Percentiles rank a stretch among this genome's conserved stretches.
Evolutionary conservation across 768 basidiomycete species (phyloP).

Genomic region (Cystoderma amianthinum): DNA sequence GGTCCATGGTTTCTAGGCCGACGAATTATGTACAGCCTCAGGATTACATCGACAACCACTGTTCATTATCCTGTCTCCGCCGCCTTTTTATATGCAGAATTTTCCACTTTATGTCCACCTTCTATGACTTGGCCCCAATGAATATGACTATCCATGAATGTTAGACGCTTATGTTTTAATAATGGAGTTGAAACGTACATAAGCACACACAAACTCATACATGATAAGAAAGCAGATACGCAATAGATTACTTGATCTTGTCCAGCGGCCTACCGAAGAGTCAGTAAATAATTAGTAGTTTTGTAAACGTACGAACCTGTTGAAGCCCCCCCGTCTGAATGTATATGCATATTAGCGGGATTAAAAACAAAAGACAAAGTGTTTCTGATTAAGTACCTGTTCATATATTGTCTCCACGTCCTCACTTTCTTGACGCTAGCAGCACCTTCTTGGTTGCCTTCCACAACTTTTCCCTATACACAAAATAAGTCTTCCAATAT

Average conservation of each 20-base stretch:
- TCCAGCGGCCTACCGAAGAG: conserved; percentile 70
- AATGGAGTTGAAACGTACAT: too few relatives aligned
- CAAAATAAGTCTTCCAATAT: background rate
- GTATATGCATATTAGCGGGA: conserved; percentile 8
- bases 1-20: conserved; percentile 86
- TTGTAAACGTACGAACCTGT: conserved; percentile 41
- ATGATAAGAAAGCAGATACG: too few relatives aligned
- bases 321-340: conserved; percentile 86
- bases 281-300: background rate
- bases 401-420: conserved; percentile 99
- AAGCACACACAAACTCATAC: too few relatives aligned
- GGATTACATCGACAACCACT: too few relatives aligned
- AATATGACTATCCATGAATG: too few relatives aligned
- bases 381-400: conserved; percentile 49
- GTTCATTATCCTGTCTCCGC: too few relatives aligned
- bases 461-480: conserved; percentile 66
- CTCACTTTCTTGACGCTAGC: conserved; percentile 71
- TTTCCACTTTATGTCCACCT: conserved; percentile 11
- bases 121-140: conserved; percentile 18
- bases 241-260: conserved; percentile 74
- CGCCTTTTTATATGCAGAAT: conserved; percentile 11
- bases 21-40: too few relatives aligned
- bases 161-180: background rate
- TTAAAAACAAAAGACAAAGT: background rate
- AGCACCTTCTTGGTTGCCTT: conserved; percentile 74